A percentile compares a stretch with the other conserved stretches of the same genome.
Evolutionary conservation across 768 basidiomycete genomes (phyloP).

Genomic region (Pulveroboletus sp.): DNA sequence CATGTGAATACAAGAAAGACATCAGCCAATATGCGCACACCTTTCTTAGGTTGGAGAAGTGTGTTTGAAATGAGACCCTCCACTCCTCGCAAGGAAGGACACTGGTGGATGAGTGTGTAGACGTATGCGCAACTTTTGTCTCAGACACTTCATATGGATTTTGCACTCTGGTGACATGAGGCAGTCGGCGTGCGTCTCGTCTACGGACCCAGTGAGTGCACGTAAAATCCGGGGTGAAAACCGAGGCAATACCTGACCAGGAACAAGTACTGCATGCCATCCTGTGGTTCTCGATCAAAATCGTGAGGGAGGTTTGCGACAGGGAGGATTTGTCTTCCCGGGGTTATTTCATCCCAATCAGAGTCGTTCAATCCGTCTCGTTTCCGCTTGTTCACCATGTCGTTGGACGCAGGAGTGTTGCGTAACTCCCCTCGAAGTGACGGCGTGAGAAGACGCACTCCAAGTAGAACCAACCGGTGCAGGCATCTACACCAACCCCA

Average conservation of each 20-base stretch:
- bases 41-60: constrained; percentile 63
- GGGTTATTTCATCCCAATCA: constrained; percentile 56
- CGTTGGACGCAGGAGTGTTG: not conserved
- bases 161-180: constrained; percentile 55
- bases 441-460: constrained; percentile 19
- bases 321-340: constrained; percentile 70
- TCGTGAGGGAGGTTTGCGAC: constrained; percentile 74
- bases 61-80: constrained; percentile 51
- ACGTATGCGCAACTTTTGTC: constrained; percentile 17
- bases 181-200: constrained; percentile 64
- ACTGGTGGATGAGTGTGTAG: constrained; percentile 22
- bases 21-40: constrained; percentile 20
- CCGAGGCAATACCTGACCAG: constrained; percentile 59
- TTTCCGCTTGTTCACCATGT: constrained; percentile 49
- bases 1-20: constrained; percentile 4
- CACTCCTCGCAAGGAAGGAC: constrained; percentile 64
- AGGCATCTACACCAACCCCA: not conserved
- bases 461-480: not conserved
- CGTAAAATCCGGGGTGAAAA: not conserved
- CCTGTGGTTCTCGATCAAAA: constrained; percentile 59
- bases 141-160: constrained; percentile 61
- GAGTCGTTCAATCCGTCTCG: constrained; percentile 44
- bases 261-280: constrained; percentile 80
- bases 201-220: constrained; percentile 35
- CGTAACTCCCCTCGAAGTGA: not conserved